Base-by-base conservation (phyloP, 768 basidiomycete species). In the Suillus lakei region DNA sequence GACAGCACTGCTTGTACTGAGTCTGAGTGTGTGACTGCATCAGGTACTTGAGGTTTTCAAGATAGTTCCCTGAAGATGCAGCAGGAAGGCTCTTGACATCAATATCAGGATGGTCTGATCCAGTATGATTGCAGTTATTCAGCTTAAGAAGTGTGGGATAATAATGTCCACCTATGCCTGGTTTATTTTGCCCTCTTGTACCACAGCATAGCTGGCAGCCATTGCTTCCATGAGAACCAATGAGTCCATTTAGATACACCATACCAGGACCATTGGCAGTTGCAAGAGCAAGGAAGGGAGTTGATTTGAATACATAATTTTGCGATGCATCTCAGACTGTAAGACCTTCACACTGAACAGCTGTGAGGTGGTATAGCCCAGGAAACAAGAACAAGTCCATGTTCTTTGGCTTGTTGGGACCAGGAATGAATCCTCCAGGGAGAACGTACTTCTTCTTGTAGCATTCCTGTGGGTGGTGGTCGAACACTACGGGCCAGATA, bases 191-290 rank as follows among this genome's bases (percentile, higher is more conserved):
- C 9, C 80, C 79, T 10, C 32, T 39, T 5, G 71, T n/a, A 1
- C 41, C 32, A 68, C 81, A 82, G 51, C 66, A 73, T 0, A 74
- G 30, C 0, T 73, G 71, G 64, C 84, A 85, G 4, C 75, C 79
- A 18, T 70, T 67, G 7, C 66, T 51, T 13, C 78, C 74, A 15
- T 71, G 64, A 43, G 77, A 76, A 2, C 79, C 77, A 15, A 77
- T 75, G 10, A 71, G 61, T 1, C 80, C 81, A 65, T 72, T 75
- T 1, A 82, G 21, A 26, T 63, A 51, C 0, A 69, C 65, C 64
- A 71, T 68, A 1, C 68, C 74, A 0, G 73, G 71, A 10, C 67
- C 69, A 65, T 84, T 75, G 0, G 76, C 77, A 23, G 69, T 71
- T 0, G 36, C 65, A 2, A 72, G 64, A 0, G 64, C 56, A 6